These are phyloP conservation scores for Solanum gandarillasii DNA, from an alignment of 257 asterid species.

Conservation along the genomic window DNA sequence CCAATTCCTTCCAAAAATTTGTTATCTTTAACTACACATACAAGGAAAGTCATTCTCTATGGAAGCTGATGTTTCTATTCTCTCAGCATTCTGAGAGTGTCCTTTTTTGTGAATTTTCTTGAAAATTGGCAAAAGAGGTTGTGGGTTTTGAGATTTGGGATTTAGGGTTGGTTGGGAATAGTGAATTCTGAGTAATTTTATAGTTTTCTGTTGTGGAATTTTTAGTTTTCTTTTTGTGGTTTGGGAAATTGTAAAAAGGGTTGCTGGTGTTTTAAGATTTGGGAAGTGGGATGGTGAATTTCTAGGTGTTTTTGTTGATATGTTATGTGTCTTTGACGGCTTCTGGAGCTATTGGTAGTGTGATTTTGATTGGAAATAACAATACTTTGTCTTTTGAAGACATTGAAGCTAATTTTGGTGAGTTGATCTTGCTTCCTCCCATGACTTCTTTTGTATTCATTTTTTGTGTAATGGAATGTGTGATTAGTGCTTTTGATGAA, in stretches of 20 bases:
- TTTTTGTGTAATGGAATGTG: background rate
- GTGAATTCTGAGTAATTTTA: conserved; percentile 6
- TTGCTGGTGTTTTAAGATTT: background rate
- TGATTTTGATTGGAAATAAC: conserved; percentile 34
- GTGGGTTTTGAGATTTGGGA: background rate
- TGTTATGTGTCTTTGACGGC: conserved; percentile 13
- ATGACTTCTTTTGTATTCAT: background rate
- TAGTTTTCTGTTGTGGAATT: background rate
- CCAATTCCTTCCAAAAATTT: background rate
- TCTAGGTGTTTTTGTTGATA: conserved; percentile 19
- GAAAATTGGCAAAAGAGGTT: background rate
- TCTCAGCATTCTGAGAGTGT: background rate
- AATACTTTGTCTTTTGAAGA: conserved; percentile 26
- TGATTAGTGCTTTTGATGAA: background rate
- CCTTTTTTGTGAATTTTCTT: background rate
- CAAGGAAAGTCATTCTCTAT: background rate
- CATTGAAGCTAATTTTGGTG: conserved; percentile 50
- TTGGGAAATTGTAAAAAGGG: background rate
- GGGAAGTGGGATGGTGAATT: conserved; percentile 16
- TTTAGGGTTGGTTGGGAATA: background rate
- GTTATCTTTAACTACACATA: background rate
- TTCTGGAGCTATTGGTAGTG: conserved; percentile 23
- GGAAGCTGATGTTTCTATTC: conserved; percentile 2
- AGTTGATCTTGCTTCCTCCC: background rate
- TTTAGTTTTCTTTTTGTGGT: conserved; percentile 12